Percentiles rank a stretch among this genome's conserved stretches.
phyloP scores from a whole-genome alignment of 768 basidiomycete genomes.

The Lactifluus subvellereus region DNA sequence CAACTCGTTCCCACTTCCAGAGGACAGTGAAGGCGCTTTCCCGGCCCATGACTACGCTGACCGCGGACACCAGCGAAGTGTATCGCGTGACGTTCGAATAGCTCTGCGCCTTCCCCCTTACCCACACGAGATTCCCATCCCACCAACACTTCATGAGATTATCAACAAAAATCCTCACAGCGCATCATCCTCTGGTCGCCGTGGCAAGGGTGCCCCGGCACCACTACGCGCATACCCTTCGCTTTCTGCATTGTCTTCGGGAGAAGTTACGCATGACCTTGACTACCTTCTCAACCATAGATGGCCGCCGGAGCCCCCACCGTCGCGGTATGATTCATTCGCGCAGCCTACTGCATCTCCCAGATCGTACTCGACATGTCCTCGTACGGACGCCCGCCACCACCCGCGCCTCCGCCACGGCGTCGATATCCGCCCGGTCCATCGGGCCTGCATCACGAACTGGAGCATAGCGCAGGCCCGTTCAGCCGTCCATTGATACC shows the following conservation, averaged over 20 bases:
- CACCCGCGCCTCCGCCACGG: slow-evolving; percentile 9
- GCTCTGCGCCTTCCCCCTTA: slow-evolving; percentile 58
- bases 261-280: slow-evolving; percentile 32
- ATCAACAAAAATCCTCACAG: slow-evolving; percentile 53
- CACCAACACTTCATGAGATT: slow-evolving; percentile 63
- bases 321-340: slow-evolving; percentile 12
- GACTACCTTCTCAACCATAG: slow-evolving; percentile 30
- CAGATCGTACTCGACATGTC: slow-evolving; percentile 16
- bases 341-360: slow-evolving; percentile 7
- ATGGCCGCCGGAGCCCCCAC: slow-evolving; percentile 19
- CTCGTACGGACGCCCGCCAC: slow-evolving; percentile 12
- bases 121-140: slow-evolving; percentile 45
- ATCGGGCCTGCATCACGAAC: slow-evolving; percentile 21
- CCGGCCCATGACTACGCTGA: no score
- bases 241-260: slow-evolving; percentile 28
- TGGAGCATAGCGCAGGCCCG: slow-evolving; percentile 17
- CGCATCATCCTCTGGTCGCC: slow-evolving; percentile 23
- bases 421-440: slow-evolving; percentile 20
- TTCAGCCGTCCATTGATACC: slow-evolving; percentile 19
- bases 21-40: neutral
- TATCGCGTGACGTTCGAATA: slow-evolving; percentile 24
- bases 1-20: neutral
- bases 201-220: slow-evolving; percentile 19
- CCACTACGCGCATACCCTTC: slow-evolving; percentile 29
- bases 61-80: neutral